These are phyloP conservation scores for Aspergillus quadrilineatus DNA, from an alignment of 2,329 filamentous ascomycete species.

Conservation along the genomic window DNA sequence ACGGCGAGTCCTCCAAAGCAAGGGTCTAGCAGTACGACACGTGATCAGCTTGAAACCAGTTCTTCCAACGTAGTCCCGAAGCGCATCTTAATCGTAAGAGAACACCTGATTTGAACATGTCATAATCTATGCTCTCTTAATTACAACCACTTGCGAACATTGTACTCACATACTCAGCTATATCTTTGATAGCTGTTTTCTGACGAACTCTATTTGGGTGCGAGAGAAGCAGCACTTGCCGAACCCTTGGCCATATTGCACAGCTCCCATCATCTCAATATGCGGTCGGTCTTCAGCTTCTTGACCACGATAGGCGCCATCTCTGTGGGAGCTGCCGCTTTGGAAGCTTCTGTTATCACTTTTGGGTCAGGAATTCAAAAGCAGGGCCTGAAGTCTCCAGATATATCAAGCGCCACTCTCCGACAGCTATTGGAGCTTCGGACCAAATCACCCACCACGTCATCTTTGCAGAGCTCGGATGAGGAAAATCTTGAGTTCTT, in stretches of 20 bases:
- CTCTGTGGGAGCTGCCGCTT: constrained; percentile 28
- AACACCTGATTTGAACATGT: too few relatives aligned
- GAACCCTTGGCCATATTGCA: neutral
- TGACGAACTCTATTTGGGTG: too few relatives aligned
- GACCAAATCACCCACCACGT: constrained; percentile 51
- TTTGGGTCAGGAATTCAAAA: constrained; percentile 22
- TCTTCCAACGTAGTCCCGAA: too few relatives aligned
- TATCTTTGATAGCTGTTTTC: too few relatives aligned
- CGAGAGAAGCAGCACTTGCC: neutral
- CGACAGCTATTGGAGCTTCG: constrained; percentile 46
- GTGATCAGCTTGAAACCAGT: neutral
- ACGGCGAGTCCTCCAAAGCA: too few relatives aligned
- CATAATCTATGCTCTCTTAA: too few relatives aligned
- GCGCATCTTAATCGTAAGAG: too few relatives aligned
- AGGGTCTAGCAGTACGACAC: neutral
- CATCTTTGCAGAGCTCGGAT: constrained; percentile 40
- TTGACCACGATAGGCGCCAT: constrained; percentile 27
- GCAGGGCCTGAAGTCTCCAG: constrained; percentile 2
- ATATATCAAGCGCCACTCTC: constrained; percentile 33
- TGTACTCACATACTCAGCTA: too few relatives aligned
- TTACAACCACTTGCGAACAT: too few relatives aligned
- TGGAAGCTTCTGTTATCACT: constrained; percentile 36
- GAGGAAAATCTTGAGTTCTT: constrained; percentile 57
- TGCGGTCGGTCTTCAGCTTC: constrained; percentile 30
- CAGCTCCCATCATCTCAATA: constrained; percentile 16